These are phyloP conservation scores for Escovopsis sp. DNA, from an alignment of 2,329 filamentous ascomycete genomes.

Conservation along the genomic window DNA sequence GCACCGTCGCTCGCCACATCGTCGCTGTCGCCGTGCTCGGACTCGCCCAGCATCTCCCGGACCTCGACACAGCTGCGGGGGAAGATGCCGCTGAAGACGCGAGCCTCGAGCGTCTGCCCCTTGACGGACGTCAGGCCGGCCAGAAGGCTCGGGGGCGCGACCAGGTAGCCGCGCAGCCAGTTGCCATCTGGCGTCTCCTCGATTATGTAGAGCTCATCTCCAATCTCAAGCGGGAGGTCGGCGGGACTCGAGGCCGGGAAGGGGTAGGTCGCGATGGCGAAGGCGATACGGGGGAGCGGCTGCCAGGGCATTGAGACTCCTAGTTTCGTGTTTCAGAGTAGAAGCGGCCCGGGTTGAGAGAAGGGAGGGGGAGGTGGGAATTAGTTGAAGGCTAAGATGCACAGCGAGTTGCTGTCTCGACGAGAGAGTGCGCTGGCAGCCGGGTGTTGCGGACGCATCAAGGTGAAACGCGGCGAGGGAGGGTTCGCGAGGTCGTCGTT, in stretches of 20 bases:
- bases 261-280: slow-evolving; percentile 90
- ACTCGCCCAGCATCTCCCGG: slow-evolving; percentile 74
- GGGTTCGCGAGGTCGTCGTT: slow-evolving; percentile 7
- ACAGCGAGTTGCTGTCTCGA: slow-evolving; percentile 6
- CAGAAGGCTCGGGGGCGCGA: slow-evolving; percentile 84
- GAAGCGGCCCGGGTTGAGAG: slow-evolving; percentile 4
- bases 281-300: slow-evolving; percentile 91
- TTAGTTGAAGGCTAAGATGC: slow-evolving; percentile 1
- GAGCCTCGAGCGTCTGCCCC: slow-evolving; percentile 84
- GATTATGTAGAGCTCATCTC: slow-evolving; percentile 97
- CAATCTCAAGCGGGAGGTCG: slow-evolving; percentile 91
- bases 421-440: slow-evolving; percentile 4
- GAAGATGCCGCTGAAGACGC: slow-evolving; percentile 98
- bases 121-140: slow-evolving; percentile 82
- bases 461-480: slow-evolving; percentile 9
- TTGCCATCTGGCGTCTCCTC: slow-evolving; percentile 84
- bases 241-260: slow-evolving; percentile 76
- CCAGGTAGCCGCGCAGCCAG: slow-evolving; percentile 91
- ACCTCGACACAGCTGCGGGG: slow-evolving; percentile 90
- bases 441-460: slow-evolving; percentile 16
- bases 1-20: slow-evolving; percentile 19
- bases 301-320: slow-evolving; percentile 72
- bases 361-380: background rate
- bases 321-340: slow-evolving; percentile 3
- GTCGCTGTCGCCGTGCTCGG: slow-evolving; percentile 37